These are phyloP conservation scores for Kodamaea derodonti DNA, from an alignment of 1,139 yeast genomes.

Conservation along the genomic window DNA sequence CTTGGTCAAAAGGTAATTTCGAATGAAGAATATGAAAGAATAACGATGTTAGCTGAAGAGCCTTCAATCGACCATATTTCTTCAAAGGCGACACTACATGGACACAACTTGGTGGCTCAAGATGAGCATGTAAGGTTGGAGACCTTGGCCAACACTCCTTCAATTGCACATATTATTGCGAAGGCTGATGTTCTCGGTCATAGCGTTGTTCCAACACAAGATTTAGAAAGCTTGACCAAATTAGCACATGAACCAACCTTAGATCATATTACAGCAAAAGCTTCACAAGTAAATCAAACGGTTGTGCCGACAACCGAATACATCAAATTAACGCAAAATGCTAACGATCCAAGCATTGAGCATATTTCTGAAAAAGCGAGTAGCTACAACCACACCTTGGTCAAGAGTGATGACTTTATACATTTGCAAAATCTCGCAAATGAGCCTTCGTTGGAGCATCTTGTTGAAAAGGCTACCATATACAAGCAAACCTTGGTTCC, in stretches of 20 bases:
- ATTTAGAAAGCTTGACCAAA: conserved; percentile 6
- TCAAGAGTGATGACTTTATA: conserved; percentile 10
- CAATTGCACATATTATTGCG: conserved; percentile 4
- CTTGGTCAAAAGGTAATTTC: conserved; percentile 17
- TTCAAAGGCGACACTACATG: conserved; percentile 11
- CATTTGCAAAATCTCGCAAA: conserved; percentile 10
- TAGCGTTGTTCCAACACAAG: conserved; percentile 1
- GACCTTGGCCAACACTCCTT: conserved; percentile 16
- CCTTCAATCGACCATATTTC: conserved; percentile 14
- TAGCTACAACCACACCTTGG: conserved; percentile 13
- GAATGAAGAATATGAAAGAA: conserved; percentile 10
- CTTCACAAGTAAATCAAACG: conserved; percentile 3
- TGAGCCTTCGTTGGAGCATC: conserved; percentile 20
- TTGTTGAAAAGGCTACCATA: conserved; percentile 7
- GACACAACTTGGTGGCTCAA: conserved; percentile 15
- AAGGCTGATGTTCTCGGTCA: conserved; percentile 5
- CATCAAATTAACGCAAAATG: conserved; percentile 1
- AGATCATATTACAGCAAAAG: conserved; percentile 11
- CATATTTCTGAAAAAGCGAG: conserved; percentile 16
- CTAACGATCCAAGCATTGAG: conserved; percentile 18
- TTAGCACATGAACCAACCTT: conserved; percentile 13
- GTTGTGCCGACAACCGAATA: not conserved
- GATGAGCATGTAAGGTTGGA: conserved; percentile 6
- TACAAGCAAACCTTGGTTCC: conserved; percentile 3
- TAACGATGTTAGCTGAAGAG: conserved; percentile 9